These are phyloP conservation scores for Fusarium irregulare DNA, from an alignment of 2,329 filamentous ascomycete genomes.

Conservation along the genomic window DNA sequence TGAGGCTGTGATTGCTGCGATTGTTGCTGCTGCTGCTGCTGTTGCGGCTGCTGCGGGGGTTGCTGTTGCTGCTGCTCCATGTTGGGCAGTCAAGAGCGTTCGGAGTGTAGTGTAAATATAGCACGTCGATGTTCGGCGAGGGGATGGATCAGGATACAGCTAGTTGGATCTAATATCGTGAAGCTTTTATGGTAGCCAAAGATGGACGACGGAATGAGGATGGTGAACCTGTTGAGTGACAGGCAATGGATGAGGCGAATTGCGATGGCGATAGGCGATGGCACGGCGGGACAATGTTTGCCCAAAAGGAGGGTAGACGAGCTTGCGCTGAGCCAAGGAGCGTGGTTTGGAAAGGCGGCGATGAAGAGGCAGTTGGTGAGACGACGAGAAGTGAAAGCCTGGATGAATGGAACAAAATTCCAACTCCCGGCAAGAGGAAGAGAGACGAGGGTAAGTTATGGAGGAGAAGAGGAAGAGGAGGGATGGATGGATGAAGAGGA, in stretches of 20 bases:
- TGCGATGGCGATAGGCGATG: conserved; percentile 46
- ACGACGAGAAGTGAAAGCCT: conserved; percentile 55
- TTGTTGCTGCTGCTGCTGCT: conserved; percentile 64
- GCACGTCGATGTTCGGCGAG: conserved; percentile 55
- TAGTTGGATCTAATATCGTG: conserved; percentile 40
- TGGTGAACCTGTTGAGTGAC: conserved; percentile 42
- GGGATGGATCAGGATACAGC: conserved; percentile 38
- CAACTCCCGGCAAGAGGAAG: conserved; percentile 50
- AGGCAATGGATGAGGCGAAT: conserved; percentile 43
- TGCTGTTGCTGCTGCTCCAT: conserved; percentile 68
- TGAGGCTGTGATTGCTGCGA: conserved; percentile 69
- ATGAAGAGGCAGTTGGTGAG: conserved; percentile 53
- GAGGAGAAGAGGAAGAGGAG: conserved; percentile 40
- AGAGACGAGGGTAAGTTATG: conserved; percentile 44
- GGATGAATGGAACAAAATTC: conserved; percentile 56
- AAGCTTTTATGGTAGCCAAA: conserved; percentile 40
- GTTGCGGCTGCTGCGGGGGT: conserved; percentile 66
- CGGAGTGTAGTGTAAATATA: conserved; percentile 28
- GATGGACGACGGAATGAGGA: conserved; percentile 40
- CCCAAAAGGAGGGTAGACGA: conserved; percentile 54
- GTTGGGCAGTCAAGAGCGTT: conserved; percentile 59
- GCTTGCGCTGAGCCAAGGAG: conserved; percentile 54
- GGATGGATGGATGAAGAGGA: conserved; percentile 38
- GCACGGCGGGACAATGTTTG: conserved; percentile 50
- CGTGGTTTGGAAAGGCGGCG: conserved; percentile 51